A percentile compares a stretch with the other conserved stretches of the same genome.
Conservation (phyloP, 139 green algal species). For the Micromonas pusilla region DNA sequence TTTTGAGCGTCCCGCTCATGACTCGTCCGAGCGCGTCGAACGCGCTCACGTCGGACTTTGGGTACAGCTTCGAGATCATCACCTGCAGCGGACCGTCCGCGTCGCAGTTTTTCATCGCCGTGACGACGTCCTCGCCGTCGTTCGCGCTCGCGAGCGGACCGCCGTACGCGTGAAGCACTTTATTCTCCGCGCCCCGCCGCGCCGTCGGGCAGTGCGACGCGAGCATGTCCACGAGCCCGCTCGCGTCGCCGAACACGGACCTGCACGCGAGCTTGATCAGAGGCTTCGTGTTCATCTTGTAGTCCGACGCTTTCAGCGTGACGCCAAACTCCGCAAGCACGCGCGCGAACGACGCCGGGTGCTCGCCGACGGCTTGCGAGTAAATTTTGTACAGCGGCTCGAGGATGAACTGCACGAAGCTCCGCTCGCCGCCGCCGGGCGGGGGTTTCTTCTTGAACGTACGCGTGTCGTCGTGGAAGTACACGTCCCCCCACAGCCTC, state of each 20-base stretch:
- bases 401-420: conserved; percentile 93
- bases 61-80: conserved; percentile 92
- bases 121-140: conserved; percentile 52
- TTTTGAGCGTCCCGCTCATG: conserved; percentile 76
- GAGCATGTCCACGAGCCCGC: conserved; percentile 87
- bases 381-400: conserved; percentile 96
- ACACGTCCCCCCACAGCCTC: conserved; percentile 91
- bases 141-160: conserved; percentile 18
- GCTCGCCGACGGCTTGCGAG: conserved; percentile 58
- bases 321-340: conserved; percentile 76
- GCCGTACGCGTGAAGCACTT: conserved; percentile 66
- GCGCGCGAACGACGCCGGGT: conserved; percentile 40
- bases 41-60: conserved; percentile 58
- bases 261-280: conserved; percentile 59
- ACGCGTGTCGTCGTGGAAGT: conserved; percentile 69
- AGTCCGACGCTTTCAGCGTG: conserved; percentile 59
- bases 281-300: conserved; percentile 81
- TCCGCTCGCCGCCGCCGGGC: conserved; percentile 54
- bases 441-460: conserved; percentile 69
- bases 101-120: conserved; percentile 70
- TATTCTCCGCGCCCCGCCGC: conserved; percentile 53
- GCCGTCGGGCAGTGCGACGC: conserved; percentile 72
- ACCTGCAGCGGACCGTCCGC: conserved; percentile 74
- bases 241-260: conserved; percentile 27
- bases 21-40: conserved; percentile 92